Evolutionary conservation across 164 flowering plant genomes (phyloP), one percentile per base, ranked within the genome.

Genomic region (Protea cynaroides): DNA sequence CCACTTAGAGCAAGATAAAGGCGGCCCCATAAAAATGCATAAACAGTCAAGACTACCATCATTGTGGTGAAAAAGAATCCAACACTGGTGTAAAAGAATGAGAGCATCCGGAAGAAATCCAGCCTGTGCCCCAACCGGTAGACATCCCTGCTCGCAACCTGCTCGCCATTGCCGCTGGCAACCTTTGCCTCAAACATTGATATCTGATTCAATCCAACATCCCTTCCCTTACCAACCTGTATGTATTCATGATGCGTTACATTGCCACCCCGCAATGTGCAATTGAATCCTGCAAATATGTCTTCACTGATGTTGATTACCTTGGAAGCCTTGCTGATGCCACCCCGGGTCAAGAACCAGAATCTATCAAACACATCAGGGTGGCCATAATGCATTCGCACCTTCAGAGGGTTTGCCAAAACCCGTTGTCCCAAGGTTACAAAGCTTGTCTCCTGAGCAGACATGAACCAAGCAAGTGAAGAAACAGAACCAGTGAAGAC

Each of bases 401-500:
- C 85, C 74, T 93, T 93, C 67, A 93, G 72, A 57, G 96, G 97
- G 63, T 89, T 89, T 66, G 98, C 98, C 21, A 93, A 78, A 64
- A 93, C 97, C 25, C 98, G 92, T 77, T 93, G 98, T 44, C 89
- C 97, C 46, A 93, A 72, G 13, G 97, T 93, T 69, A 89, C 97
- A 77, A 93, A 93, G 71, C 95, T 93, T 25, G 80, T 87, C 68
- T 93, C 98, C 74, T 93, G 98, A 52, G 96, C 91, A 65, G 97
- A 93, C 98, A 93, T 93, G 75, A 93, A 93, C 97, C 95, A 83
- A 51, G 97, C 98, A 62, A 90, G 92, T 7, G 98, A 93, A 12
- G 96, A 93, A 0, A 90, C 98, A 46, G 96, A 89, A 36, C 98
- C 97, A 0, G 98, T 91, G 73, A 93, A 89, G 67, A 90, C 69